Percentiles rank a stretch among this genome's conserved stretches.
These are phyloP conservation scores for Coniferiporia sulphurascens DNA, from an alignment of 1,284 basidiomycete species.

Conservation along the genomic window DNA sequence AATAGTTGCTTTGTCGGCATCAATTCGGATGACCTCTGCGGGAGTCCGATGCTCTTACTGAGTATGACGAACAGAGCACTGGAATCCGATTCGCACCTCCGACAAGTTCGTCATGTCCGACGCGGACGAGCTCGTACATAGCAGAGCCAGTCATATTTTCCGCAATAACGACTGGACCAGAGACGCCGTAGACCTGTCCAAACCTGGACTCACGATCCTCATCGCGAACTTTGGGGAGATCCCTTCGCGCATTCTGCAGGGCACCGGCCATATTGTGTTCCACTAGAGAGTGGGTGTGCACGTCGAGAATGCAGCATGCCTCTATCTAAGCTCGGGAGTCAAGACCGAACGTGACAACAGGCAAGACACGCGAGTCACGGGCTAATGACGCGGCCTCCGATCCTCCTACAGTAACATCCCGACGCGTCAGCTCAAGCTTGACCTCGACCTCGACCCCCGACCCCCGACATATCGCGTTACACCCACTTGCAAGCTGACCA, in stretches of 20 bases:
- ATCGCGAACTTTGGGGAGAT: constrained; percentile 82
- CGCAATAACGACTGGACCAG: constrained; percentile 94
- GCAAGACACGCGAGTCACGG: constrained; percentile 21
- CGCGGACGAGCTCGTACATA: constrained; percentile 96
- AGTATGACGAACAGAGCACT: constrained; percentile 14
- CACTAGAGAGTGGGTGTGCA: constrained; percentile 2
- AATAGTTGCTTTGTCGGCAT: constrained; percentile 94
- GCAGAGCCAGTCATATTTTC: constrained; percentile 95
- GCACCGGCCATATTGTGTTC: constrained; percentile 75
- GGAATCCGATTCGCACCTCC: constrained; percentile 56
- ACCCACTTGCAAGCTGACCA: constrained; percentile 30
- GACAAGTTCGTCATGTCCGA: constrained; percentile 96
- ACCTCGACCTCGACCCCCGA: constrained; percentile 2
- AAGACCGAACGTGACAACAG: constrained; percentile 25
- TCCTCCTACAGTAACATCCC: background rate
- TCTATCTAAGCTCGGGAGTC: background rate
- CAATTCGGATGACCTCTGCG: constrained; percentile 95
- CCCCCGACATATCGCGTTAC: background rate
- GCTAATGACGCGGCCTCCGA: constrained; percentile 31
- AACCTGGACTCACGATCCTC: constrained; percentile 88
- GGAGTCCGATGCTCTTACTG: background rate
- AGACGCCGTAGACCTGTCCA: constrained; percentile 91
- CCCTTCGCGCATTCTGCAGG: constrained; percentile 83
- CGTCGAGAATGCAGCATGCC: background rate
- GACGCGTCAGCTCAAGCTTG: constrained; percentile 16